Evolutionary conservation across 306 rosid genomes (phyloP).

Genomic region (Dalbergia cochinchinensis): DNA sequence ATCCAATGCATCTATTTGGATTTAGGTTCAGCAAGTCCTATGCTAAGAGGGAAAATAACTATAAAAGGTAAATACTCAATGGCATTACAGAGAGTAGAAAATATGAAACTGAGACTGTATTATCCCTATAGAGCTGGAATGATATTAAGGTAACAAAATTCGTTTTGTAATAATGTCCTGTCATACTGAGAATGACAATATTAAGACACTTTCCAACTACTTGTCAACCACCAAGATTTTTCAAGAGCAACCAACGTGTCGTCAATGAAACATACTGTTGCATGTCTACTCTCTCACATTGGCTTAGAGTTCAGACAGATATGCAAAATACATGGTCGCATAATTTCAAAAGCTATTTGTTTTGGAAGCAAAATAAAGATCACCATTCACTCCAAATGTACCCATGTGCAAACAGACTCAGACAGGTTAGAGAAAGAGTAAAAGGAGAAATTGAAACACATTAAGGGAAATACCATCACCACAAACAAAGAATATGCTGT

Average conservation of each 20-base stretch:
- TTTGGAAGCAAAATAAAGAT: slow-evolving; percentile 7
- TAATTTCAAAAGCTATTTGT: slow-evolving; percentile 11
- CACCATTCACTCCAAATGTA: slow-evolving; percentile 30
- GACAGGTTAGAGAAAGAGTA: not conserved
- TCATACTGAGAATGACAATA: slow-evolving; percentile 16
- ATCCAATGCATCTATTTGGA: slow-evolving; percentile 4
- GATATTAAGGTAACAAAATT: not conserved
- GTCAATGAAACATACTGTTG: slow-evolving; percentile 28
- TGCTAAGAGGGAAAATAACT: slow-evolving; percentile 17
- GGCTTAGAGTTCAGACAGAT: slow-evolving; percentile 31
- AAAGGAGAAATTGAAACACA: slow-evolving; percentile 25
- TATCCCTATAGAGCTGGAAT: too few species aligned
- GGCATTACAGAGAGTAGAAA: not conserved
- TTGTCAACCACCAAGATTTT: slow-evolving; percentile 21
- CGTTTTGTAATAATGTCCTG: not conserved
- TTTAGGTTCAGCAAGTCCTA: slow-evolving; percentile 8
- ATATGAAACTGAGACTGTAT: too few species aligned
- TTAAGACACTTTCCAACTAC: slow-evolving; percentile 22
- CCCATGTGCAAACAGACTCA: slow-evolving; percentile 17
- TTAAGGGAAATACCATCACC: slow-evolving; percentile 10
- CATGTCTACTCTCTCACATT: slow-evolving; percentile 20
- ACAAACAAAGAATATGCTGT: slow-evolving; percentile 8
- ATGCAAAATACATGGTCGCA: slow-evolving; percentile 8
- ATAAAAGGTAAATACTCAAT: slow-evolving; percentile 10
- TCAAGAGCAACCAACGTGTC: slow-evolving; percentile 32